phyloP scores from a whole-genome alignment of 768 basidiomycete species.

The Leccinum subgranulosum region DNA sequence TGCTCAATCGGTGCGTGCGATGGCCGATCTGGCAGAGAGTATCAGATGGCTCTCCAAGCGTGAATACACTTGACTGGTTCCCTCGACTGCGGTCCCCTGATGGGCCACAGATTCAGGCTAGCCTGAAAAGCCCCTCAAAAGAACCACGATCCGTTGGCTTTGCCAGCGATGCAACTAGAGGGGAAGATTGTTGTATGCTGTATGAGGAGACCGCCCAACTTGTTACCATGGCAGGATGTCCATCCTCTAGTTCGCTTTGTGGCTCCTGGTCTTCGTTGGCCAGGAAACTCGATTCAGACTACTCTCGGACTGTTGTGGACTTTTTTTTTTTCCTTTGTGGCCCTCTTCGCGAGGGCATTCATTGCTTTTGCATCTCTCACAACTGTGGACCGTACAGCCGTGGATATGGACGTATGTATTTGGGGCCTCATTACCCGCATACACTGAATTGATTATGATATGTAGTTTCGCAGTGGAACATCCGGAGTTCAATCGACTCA shows the following conservation, averaged over 20 bases:
- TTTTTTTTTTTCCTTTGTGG: background rate
- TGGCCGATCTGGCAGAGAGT: no score
- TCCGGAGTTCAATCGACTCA: no score
- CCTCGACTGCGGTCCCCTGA: background rate
- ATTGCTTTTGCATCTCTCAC: background rate
- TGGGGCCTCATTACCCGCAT: background rate
- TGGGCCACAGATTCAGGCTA: no score
- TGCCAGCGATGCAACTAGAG: background rate
- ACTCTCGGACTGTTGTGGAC: constrained; percentile 26
- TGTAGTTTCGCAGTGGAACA: background rate
- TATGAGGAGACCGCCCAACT: constrained; percentile 16
- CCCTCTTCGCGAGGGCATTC: constrained; percentile 16
- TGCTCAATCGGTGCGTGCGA: no score
- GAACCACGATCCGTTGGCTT: background rate
- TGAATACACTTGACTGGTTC: background rate
- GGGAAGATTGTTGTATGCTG: background rate
- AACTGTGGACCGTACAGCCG: background rate
- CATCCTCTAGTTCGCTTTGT: constrained; percentile 30
- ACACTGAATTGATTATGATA: background rate
- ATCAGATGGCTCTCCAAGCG: background rate
- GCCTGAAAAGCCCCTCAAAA: background rate
- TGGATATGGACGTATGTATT: background rate
- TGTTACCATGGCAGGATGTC: background rate
- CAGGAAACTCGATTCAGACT: constrained; percentile 36
- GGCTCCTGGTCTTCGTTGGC: constrained; percentile 13